Conservation (phyloP, 371 early-diverging fungal genomes). For the Rhizomucor pusillus region DNA sequence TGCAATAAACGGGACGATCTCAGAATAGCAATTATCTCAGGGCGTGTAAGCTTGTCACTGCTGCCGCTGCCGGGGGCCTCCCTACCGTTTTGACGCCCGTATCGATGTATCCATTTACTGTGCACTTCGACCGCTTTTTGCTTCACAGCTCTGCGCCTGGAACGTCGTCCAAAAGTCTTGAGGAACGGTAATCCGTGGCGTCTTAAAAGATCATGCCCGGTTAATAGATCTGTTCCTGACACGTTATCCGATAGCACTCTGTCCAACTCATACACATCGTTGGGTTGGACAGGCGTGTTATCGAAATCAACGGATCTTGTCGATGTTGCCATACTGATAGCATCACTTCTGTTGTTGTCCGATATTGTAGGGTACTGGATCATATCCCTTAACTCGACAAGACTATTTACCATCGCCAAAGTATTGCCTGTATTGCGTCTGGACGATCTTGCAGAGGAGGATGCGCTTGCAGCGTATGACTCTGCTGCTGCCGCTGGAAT, state of each 20-base stretch:
- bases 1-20: slow-evolving; percentile 62
- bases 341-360: neutral
- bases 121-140: slow-evolving; percentile 60
- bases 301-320: slow-evolving; percentile 14
- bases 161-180: slow-evolving; percentile 45
- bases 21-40: slow-evolving; percentile 56
- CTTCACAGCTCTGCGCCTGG: slow-evolving; percentile 51
- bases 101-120: slow-evolving; percentile 56
- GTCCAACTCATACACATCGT: slow-evolving; percentile 18
- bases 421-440: neutral
- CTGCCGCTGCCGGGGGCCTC: slow-evolving; percentile 16
- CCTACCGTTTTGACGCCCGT: slow-evolving; percentile 23
- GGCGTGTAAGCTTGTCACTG: slow-evolving; percentile 41
- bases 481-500: neutral
- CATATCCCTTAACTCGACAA: slow-evolving; percentile 7
- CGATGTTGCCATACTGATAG: neutral
- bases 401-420: neutral
- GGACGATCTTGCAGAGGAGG: slow-evolving; percentile 3
- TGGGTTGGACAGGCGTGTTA: slow-evolving; percentile 8
- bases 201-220: slow-evolving; percentile 48
- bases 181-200: slow-evolving; percentile 61
- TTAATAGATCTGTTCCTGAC: slow-evolving; percentile 21
- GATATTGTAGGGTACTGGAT: slow-evolving; percentile 9
- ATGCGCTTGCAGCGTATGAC: neutral
- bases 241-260: slow-evolving; percentile 50